phyloP scores from a whole-genome alignment of 2,329 filamentous ascomycete genomes.

The Botrytis porri region DNA sequence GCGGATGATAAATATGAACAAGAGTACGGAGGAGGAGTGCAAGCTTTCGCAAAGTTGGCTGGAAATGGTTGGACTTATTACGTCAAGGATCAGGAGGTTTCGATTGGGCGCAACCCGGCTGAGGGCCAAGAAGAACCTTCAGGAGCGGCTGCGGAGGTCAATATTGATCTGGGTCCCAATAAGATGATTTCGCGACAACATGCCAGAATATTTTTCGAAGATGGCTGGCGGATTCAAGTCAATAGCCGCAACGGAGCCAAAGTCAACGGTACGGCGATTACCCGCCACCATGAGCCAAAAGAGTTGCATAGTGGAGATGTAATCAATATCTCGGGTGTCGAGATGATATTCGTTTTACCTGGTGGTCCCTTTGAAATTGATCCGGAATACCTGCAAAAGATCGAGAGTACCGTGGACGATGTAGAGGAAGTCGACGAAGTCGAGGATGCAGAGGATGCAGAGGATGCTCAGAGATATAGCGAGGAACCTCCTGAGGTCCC shows the following conservation, averaged over 20 bases:
- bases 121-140: constrained; percentile 34
- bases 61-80: constrained; percentile 84
- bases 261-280: constrained; percentile 71
- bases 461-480: background rate
- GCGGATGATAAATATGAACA: constrained; percentile 62
- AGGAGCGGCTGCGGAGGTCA: constrained; percentile 47
- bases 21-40: constrained; percentile 56
- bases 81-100: constrained; percentile 69
- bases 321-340: constrained; percentile 84
- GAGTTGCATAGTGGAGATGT: constrained; percentile 81
- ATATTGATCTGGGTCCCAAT: constrained; percentile 85
- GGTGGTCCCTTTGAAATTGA: constrained; percentile 64
- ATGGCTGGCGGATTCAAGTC: constrained; percentile 79
- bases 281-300: constrained; percentile 56
- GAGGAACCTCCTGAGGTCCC: background rate
- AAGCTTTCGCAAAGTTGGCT: constrained; percentile 79
- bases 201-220: constrained; percentile 70
- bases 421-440: constrained; percentile 25
- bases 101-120: constrained; percentile 60
- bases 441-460: constrained; percentile 15
- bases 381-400: constrained; percentile 66
- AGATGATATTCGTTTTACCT: constrained; percentile 99
- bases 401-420: constrained; percentile 42
- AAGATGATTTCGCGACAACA: constrained; percentile 79
- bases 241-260: constrained; percentile 90